Conservation (phyloP, 1,284 basidiomycete species). For the Fistulinella staudtii region DNA sequence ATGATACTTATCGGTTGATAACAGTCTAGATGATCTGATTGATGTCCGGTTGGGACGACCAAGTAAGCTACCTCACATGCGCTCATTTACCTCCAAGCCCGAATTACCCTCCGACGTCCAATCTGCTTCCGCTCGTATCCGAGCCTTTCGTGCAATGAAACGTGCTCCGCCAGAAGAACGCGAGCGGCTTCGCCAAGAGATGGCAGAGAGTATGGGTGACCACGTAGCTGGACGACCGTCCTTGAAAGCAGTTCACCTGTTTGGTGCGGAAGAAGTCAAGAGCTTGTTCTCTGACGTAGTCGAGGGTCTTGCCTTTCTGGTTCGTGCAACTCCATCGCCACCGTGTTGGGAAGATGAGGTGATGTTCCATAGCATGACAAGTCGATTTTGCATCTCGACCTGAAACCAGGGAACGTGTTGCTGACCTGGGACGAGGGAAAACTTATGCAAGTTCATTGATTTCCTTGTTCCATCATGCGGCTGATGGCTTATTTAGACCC, state of each 20-base stretch:
- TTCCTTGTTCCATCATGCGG: conserved; percentile 7
- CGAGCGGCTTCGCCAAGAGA: conserved; percentile 52
- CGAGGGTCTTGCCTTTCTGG: conserved; percentile 76
- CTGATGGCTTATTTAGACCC: conserved; percentile 43
- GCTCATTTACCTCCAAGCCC: conserved; percentile 28
- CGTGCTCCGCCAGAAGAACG: conserved; percentile 59
- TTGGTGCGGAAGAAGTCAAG: conserved; percentile 77
- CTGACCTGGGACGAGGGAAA: conserved; percentile 90
- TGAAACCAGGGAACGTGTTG: conserved; percentile 92
- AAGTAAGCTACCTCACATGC: conserved; percentile 45
- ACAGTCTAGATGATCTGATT: conserved; percentile 81
- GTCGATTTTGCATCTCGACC: conserved; percentile 85
- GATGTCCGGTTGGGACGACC: conserved; percentile 64
- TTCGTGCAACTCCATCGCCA: conserved; percentile 36
- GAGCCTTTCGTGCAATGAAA: conserved; percentile 69
- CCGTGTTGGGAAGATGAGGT: conserved; percentile 5
- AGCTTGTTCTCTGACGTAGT: conserved; percentile 77
- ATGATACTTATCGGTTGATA: conserved; percentile 1
- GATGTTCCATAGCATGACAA: conserved; percentile 61
- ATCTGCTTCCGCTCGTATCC: conserved; percentile 67
- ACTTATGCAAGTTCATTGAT: conserved; percentile 54
- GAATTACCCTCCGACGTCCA: conserved; percentile 36
- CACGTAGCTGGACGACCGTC: conserved; percentile 27
- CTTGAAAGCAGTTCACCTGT: conserved; percentile 70
- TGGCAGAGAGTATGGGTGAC: conserved; percentile 32